Conservation (phyloP, 441 rosid species). For the Pelargonium australe region DNA sequence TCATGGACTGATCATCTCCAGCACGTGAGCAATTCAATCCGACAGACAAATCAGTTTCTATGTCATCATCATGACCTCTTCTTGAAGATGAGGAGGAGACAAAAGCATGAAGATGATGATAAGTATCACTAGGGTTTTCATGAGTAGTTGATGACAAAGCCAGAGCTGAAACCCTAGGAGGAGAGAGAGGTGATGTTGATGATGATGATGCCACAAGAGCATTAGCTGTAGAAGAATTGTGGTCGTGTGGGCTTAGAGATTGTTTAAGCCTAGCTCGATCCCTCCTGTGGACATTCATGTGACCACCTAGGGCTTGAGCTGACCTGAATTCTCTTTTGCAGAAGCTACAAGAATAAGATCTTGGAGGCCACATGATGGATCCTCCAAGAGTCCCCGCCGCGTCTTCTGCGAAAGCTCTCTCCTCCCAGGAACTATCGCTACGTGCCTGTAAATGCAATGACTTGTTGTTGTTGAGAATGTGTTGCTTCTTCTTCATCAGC, state of each 20-base stretch:
- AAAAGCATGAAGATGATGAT: too few relatives aligned
- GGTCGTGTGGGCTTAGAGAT: conserved; percentile 22
- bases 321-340: conserved; percentile 58
- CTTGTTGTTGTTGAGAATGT: background rate
- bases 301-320: conserved; percentile 73
- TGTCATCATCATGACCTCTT: background rate
- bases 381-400: conserved; percentile 44
- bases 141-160: background rate
- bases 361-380: conserved; percentile 55
- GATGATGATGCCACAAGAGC: background rate
- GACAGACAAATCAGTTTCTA: conserved; percentile 40
- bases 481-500: background rate
- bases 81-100: background rate
- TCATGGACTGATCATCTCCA: too few relatives aligned
- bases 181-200: conserved; percentile 24
- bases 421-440: conserved; percentile 9
- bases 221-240: too few relatives aligned
- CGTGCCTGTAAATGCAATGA: background rate
- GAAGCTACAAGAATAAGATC: conserved; percentile 55
- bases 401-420: conserved; percentile 41
- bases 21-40: conserved; percentile 26
- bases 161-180: conserved; percentile 31
- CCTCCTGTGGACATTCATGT: conserved; percentile 66
- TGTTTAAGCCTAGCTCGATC: conserved; percentile 60
- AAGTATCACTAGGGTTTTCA: too few relatives aligned